Base-by-base conservation (phyloP, 352 stramenopile species). In the Phytopythium mirpurense region DNA sequence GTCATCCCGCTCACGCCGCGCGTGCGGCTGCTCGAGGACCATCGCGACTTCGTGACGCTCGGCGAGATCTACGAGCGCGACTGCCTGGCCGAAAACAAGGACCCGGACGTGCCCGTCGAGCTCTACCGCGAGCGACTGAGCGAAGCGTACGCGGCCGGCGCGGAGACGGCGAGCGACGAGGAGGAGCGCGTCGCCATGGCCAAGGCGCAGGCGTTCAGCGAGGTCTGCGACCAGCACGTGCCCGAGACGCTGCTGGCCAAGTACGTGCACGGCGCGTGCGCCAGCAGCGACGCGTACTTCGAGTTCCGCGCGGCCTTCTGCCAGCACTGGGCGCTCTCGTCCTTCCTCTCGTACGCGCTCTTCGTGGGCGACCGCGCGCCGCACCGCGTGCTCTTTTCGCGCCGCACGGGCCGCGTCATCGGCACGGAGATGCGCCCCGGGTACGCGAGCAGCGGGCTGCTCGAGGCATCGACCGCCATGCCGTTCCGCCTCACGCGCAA, bases 1-100 rank as follows among this genome's bases (percentile, higher is more conserved):
- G 88, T 97, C 41, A 90, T 98, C 16, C 92, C 91, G 24, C 83
- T 98, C 29, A 97, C 92, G 26, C 88, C 90, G 23, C 84, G 92
- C 3, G 85, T 97, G 15, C 77, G 87, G 9, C 59, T 97, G 44
- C 66, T 95, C 15, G 83, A 96, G 40, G 90, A 97, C 60, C 80
- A 87, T 40, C 66, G 78, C 11, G 76, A 93, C 56, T 88, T 91
- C 56, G 75, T 95, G 26, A 93, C 85, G 24, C 71, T 96, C 4
- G 83, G 83, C 31, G 86, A 96, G 70, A 83, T 95, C 24, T 95
- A 94, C 46, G 83, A 95, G 51, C 62, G 83, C 16, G 66, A 90
- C 43, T 95, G 85, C 61, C 69, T 79, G 26, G 63, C 75, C 0
- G 67, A 82, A 19, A 68, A 83, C 52, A 80, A 83, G 32, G 84